Base-by-base conservation (phyloP, 306 rosid genomes). In the Castanea sativa region DNA sequence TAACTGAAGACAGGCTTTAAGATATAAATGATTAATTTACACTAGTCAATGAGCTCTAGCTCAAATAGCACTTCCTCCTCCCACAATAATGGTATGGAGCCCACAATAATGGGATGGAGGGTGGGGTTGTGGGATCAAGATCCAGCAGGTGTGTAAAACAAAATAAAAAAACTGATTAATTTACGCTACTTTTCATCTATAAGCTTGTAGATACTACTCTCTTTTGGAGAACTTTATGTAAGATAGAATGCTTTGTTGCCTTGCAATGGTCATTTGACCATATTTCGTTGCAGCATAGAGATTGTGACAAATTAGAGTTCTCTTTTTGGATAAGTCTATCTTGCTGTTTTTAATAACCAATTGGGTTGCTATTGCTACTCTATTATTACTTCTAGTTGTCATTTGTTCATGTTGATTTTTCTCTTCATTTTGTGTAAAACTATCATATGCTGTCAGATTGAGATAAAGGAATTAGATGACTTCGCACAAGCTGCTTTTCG, bases 401-500 rank as follows among this genome's bases (percentile, higher is more conserved):
- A 45, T 69, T 78, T 51, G 20, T 73, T 81, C 55, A 61, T 72
- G 49, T 68, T 76, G 64, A 63, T 68, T 55, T 15, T 61, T 67
- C 51, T 55, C 78, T 78, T 72, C 58, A 73, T 61, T 64, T 74
- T 86, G 25, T 71, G 58, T 60, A 64, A 18, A 8, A 63, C 74
- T 67, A 57, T 80, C 67, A 35, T 79, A 78, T 81, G 56, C 63
- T 85, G 73, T 76, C 93, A 92, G 98, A 91, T 94, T 82, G 99
- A 92, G 78, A 91, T 94, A 81, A 63, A 74, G 78, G 99, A 94
- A 85, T 85, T 94, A 73, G 99, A 94, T 81, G 97, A 90, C 79
- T 94, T 94, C 88, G 97, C 99, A 75, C 99, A 94, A 92, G 97
- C 99, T 79, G 99, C 99, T 75, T 94, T 94, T 81, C 91, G 74